Base-by-base conservation (phyloP, 2,329 filamentous ascomycete species). In the Apiospora phragmitis region DNA sequence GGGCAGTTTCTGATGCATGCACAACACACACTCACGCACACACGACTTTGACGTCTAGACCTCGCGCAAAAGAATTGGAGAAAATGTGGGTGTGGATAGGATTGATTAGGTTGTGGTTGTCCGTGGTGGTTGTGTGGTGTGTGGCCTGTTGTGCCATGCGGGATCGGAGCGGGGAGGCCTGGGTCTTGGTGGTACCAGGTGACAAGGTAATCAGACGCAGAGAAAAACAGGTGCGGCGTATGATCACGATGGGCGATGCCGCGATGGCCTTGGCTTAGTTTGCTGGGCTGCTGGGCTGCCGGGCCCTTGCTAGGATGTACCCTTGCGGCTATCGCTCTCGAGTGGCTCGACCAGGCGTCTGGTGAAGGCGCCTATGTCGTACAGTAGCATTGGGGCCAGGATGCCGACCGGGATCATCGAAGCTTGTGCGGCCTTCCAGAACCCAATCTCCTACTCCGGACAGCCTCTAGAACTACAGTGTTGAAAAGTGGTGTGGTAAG, bases 351-450 rank as follows among this genome's bases (percentile, higher is more conserved):
- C 55, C 55, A 62, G 55, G 55, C 38, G 38, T 62, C 21, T 29
- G 55, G 55, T 38, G 55, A 62, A n/a, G 35, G 32, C 32, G 55
- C 55, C 55, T 21, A 62, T 62, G 55, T 62, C 55, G 55, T 14
- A 38, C 55, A 32, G 51, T 59, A 21, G 51, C 51, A 59, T 59
- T 32, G 49, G 26, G 26, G 29, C 49, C 11, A n/a, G 65, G 41
- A 29, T 29, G 41, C 38, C 41, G 65, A 32, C 42, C 42, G 65
- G 65, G 65, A 67, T 67, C 42, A 7, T 67, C 55, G 65, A 67
- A 47, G 65, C 65, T 67, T 67, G 65, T 29, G 38, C 38, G 65
- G 65, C 42, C 45, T 67, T 47, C 65, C 26, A 67, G 65, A 67
- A 62, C 55, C 16, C 32, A 35, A 62, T 9, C 38, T 41, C 38